Evolutionary conservation across 2,329 filamentous ascomycete species (phyloP), one percentile per base, ranked within the genome.

Genomic region (Paecilomyces fulvus): DNA sequence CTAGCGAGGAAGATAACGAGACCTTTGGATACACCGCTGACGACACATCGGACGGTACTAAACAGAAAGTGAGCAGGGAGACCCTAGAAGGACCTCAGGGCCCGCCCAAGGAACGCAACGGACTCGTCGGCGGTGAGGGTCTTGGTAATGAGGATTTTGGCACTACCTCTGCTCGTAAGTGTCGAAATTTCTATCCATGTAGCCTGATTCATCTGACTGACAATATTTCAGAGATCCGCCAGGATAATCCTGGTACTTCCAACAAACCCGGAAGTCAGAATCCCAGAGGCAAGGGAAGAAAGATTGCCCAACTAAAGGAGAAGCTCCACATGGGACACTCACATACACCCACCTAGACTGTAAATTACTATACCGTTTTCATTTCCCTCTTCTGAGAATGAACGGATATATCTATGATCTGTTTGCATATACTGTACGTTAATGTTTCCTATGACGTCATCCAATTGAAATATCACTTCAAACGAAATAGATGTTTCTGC

Each of bases 401-500:
- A 43, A 43, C 25, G 20, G 37, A 17, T 8, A 20, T 17, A n/a
- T 17, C n/a, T 43, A 20, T n/a, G 37, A 43, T 43, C n/a, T 43
- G 14, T 31, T 31, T 31, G 30, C 1, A 31, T 31, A 7, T 31
- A 31, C 30, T 31, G 30, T 31, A 31, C 30, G 2, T 9, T 31
- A 31, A 12, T 31, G 12, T 31, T 2, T 31, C 12, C 30, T 31
- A 31, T 31, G 30, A 31, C 30, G 10, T 31, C 30, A 31, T 31
- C 12, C 10, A 31, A 31, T 14, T 31, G 30, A 31, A 14, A 31
- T 31, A 28, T 28, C 25, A 28, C 25, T 7, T 21, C 4, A 28
- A 28, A 28, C 25, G 7, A 28, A 28, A 28, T 28, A 28, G 7
- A 28, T 28, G 75, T 75, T 0, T 63, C 63, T 0, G 75, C 69